These are phyloP conservation scores for Pachysandra terminalis DNA, from an alignment of 164 flowering plant genomes.

Conservation along the genomic window DNA sequence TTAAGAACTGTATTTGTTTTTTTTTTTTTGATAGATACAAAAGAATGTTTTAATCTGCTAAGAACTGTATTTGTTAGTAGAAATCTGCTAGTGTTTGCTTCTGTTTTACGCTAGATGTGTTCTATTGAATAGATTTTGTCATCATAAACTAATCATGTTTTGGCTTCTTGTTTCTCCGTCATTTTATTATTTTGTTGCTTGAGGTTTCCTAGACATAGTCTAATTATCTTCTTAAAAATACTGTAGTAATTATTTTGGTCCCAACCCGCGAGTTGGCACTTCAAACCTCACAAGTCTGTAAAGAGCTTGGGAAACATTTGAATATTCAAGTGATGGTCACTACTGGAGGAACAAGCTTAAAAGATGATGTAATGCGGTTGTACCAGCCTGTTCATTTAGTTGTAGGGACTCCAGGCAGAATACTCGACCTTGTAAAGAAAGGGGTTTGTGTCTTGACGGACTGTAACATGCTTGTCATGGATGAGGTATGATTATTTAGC, in stretches of 20 bases:
- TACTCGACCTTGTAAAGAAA: conserved; percentile 71
- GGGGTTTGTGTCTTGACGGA: conserved; percentile 66
- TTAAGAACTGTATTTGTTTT: too few species aligned
- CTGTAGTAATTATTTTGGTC: conserved; percentile 70
- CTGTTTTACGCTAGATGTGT: too few species aligned
- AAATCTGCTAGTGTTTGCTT: too few species aligned
- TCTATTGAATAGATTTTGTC: too few species aligned
- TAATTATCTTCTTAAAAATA: not conserved
- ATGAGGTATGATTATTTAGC: conserved; percentile 47
- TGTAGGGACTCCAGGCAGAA: conserved; percentile 86
- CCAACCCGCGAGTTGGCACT: conserved; percentile 84
- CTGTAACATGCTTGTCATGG: conserved; percentile 77
- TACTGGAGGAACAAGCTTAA: conserved; percentile 81
- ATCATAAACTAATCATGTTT: too few species aligned
- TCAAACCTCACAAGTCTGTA: conserved; percentile 84
- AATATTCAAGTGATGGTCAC: conserved; percentile 78
- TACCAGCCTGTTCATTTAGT: conserved; percentile 85
- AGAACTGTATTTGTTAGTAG: too few species aligned
- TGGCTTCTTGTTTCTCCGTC: not conserved
- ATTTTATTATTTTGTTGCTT: not conserved
- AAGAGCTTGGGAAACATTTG: conserved; percentile 81
- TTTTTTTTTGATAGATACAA: too few species aligned
- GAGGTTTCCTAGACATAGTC: too few species aligned
- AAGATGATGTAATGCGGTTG: conserved; percentile 82
- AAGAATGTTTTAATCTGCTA: too few species aligned